phyloP scores from a whole-genome alignment of 768 basidiomycete genomes.

The Lactarius hengduanensis region DNA sequence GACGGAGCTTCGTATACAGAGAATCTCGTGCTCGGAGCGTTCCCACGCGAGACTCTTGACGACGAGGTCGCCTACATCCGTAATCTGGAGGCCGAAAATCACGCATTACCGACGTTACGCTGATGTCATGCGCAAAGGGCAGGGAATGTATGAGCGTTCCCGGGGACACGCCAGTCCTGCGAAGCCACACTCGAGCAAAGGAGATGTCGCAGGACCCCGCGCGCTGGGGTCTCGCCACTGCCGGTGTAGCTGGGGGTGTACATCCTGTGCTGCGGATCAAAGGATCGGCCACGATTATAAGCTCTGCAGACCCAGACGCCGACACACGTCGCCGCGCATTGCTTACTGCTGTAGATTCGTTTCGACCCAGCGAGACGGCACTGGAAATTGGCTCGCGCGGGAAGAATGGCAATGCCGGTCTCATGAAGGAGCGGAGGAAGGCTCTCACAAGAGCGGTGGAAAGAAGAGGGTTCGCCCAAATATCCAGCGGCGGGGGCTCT shows the following conservation, averaged over 20 bases:
- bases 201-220: slow-evolving; percentile 68
- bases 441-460: slow-evolving; percentile 65
- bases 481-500: slow-evolving; percentile 35
- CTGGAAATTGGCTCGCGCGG: slow-evolving; percentile 85
- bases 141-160: slow-evolving; percentile 91
- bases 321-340: slow-evolving; percentile 64
- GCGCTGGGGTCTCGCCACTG: slow-evolving; percentile 68
- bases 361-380: slow-evolving; percentile 85
- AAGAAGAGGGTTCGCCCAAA: slow-evolving; percentile 42
- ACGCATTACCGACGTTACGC: slow-evolving; percentile 63
- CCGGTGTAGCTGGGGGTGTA: slow-evolving; percentile 48
- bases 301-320: slow-evolving; percentile 44
- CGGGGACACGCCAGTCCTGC: slow-evolving; percentile 85
- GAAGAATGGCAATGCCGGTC: slow-evolving; percentile 51
- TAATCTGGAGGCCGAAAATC: slow-evolving; percentile 60
- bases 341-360: slow-evolving; percentile 73
- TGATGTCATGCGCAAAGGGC: slow-evolving; percentile 85
- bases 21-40: slow-evolving; percentile 74
- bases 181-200: slow-evolving; percentile 87
- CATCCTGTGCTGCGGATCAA: slow-evolving; percentile 66
- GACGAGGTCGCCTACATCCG: slow-evolving; percentile 80
- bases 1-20: slow-evolving; percentile 64
- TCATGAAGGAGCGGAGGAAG: slow-evolving; percentile 89
- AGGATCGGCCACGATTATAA: slow-evolving; percentile 35
- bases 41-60: slow-evolving; percentile 77